Base-by-base conservation (phyloP, 2,329 filamentous ascomycete genomes). In the Fusarium neocosmosporiellum region DNA sequence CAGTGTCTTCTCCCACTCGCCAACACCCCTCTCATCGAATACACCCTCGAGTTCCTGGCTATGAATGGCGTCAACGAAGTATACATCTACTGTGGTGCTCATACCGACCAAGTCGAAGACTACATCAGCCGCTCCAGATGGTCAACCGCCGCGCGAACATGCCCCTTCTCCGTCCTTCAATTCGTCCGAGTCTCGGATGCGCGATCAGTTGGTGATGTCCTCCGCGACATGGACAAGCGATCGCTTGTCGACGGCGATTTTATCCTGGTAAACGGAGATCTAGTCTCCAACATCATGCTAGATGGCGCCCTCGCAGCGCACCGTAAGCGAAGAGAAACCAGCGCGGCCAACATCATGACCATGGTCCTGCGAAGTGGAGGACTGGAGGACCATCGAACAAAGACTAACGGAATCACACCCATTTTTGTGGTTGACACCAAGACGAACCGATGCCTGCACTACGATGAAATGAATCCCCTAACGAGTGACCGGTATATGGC, bases 311-410 rank as follows among this genome's bases (percentile, higher is more conserved):
- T 99, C 59, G 90, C 91, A 4, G 91, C 90, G 61, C 96, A 99
- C 81, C 91, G 94, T 69, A 92, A 92, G 63, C 92, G 96, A 67
- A 90, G 95, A 67, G 89, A 92, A 78, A 91, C 91, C 62, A 94
- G 97, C 84, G 96, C 96, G 78, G 96, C 97, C 80, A 95, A 96
- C 39, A 98, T 98, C 83, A 98, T 99, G 96, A 99, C 96, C 4
- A 93, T 98, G 88, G 90, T 99, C 14, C 84, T 98, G 67, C 89
- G 94, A 53, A 92, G 95, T 80, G 93, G 92, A 10, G 94, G 94
- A 53, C 84, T 88, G 8, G 83, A 83, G 10, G 86, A 86, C 55
- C 94, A 98, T 83, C 88, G 94, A 62, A 95, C 94, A 31, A 96
- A 96, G 81, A 88, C 90, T 2, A 90, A 92, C 65, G 91, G 90